phyloP scores from a whole-genome alignment of 495 filamentous ascomycete species.

The Penicillium dipodomyicola region DNA sequence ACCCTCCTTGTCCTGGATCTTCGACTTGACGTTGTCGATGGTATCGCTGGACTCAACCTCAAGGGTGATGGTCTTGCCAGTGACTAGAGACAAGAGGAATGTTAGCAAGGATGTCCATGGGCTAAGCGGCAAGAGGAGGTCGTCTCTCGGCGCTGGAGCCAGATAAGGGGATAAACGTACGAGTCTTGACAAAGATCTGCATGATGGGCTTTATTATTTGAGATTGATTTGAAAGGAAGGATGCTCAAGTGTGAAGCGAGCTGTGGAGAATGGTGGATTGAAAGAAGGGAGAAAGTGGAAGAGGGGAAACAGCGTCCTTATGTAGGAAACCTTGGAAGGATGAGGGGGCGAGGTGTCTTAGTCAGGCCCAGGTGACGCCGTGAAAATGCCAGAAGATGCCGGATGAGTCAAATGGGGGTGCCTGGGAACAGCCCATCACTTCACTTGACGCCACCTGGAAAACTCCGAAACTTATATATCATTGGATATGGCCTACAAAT shows the following conservation, averaged over 20 bases:
- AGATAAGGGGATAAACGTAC: conserved; percentile 54
- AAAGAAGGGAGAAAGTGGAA: conserved; percentile 11
- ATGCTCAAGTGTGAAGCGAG: background rate
- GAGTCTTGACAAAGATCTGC: conserved; percentile 98
- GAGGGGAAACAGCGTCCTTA: conserved; percentile 25
- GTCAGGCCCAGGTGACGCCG: conserved; percentile 32
- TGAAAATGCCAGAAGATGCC: conserved; percentile 23
- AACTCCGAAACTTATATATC: background rate
- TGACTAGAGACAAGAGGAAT: conserved; percentile 47
- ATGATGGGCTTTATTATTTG: conserved; percentile 47
- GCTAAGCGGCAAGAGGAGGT: conserved; percentile 4
- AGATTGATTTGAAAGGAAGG: conserved; percentile 18
- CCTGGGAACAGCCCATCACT: conserved; percentile 17
- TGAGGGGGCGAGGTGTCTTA: conserved; percentile 40
- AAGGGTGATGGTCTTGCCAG: conserved; percentile 98
- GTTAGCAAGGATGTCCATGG: conserved; percentile 19
- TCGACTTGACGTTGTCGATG: conserved; percentile 98
- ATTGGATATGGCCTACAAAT: background rate
- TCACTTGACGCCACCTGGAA: conserved; percentile 28
- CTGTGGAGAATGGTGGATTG: background rate
- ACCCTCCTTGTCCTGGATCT: conserved; percentile 99
- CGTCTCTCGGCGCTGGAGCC: conserved; percentile 3
- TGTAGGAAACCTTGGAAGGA: conserved; percentile 31
- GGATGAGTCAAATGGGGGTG: conserved; percentile 29
- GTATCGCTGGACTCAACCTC: conserved; percentile 98